phyloP scores from a whole-genome alignment of 2,329 filamentous ascomycete genomes.

The Venturia nashicola region DNA sequence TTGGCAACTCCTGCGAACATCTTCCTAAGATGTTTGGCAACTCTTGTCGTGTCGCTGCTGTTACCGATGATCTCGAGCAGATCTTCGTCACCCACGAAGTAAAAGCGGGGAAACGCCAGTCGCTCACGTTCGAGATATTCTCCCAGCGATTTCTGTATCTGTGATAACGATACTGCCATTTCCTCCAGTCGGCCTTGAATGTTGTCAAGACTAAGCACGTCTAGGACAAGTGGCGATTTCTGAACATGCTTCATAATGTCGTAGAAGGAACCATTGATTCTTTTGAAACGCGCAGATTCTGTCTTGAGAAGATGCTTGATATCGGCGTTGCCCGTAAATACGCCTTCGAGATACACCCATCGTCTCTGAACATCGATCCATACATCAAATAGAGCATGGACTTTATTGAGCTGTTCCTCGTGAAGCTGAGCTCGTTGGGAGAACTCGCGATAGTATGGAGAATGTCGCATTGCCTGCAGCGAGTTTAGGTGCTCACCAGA shows the following conservation, averaged over 20 bases:
- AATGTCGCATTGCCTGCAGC: conserved; percentile 96
- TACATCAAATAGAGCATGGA: conserved; percentile 95
- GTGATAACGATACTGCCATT: conserved; percentile 91
- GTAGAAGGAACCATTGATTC: conserved; percentile 98
- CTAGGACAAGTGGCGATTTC: conserved; percentile 88
- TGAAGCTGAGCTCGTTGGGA: conserved; percentile 92
- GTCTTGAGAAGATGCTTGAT: conserved; percentile 97
- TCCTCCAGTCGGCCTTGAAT: conserved; percentile 94
- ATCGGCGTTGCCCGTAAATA: conserved; percentile 96
- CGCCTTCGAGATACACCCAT: conserved; percentile 98
- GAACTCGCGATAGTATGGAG: conserved; percentile 98
- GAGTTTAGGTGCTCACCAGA: conserved; percentile 98
- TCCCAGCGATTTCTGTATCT: conserved; percentile 96
- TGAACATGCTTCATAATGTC: conserved; percentile 99
- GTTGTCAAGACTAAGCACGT: conserved; percentile 89
- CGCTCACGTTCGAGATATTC: conserved; percentile 97
- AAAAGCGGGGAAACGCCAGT: conserved; percentile 95
- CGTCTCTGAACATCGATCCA: conserved; percentile 99
- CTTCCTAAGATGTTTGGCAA: conserved; percentile 98
- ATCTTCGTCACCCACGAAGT: conserved; percentile 98
- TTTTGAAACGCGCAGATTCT: conserved; percentile 93
- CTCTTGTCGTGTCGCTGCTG: conserved; percentile 90
- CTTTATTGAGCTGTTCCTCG: conserved; percentile 96
- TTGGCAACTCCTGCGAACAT: conserved; percentile 98
- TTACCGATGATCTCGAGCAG: conserved; percentile 98